A percentile compares a stretch with the other conserved stretches of the same genome.
Conservation (phyloP, 306 rosid species). For the Rosa rugosa region DNA sequence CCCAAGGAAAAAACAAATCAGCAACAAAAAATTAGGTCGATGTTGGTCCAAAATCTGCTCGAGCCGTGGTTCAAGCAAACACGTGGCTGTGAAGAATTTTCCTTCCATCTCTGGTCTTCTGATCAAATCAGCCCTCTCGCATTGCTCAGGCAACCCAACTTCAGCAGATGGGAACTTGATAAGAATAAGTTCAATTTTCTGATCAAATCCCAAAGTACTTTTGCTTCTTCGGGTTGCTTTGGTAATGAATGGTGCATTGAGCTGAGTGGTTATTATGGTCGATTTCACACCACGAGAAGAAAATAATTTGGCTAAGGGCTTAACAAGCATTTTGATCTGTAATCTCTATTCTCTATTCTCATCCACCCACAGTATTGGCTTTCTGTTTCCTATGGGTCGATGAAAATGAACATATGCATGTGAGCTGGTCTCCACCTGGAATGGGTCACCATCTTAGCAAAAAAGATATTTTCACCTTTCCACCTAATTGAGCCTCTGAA, state of each 20-base stretch:
- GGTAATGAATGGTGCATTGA: neutral
- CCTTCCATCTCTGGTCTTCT: neutral
- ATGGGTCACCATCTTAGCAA: too few species aligned
- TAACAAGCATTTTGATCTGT: too few species aligned
- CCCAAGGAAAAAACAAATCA: neutral
- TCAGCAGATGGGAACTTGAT: neutral
- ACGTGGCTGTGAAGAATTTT: neutral
- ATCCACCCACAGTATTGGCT: too few species aligned
- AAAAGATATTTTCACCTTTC: too few species aligned
- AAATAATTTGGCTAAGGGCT: slow-evolving; percentile 10
- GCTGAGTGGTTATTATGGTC: slow-evolving; percentile 11
- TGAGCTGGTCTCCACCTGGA: too few species aligned
- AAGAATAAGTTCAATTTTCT: neutral
- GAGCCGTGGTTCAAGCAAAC: neutral
- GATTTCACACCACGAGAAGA: slow-evolving; percentile 13
- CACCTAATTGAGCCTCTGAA: slow-evolving; percentile 35
- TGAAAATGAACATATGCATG: too few species aligned
- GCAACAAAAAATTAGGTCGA: neutral
- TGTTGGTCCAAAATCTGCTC: neutral
- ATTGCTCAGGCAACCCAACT: neutral
- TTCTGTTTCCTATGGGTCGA: too few species aligned
- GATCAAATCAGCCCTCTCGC: neutral
- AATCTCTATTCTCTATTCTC: neutral
- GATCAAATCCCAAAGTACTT: neutral
- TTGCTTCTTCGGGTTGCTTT: neutral